Evolutionary conservation across 768 basidiomycete species (phyloP).

Genomic region (Rossbeevera mucosa): DNA sequence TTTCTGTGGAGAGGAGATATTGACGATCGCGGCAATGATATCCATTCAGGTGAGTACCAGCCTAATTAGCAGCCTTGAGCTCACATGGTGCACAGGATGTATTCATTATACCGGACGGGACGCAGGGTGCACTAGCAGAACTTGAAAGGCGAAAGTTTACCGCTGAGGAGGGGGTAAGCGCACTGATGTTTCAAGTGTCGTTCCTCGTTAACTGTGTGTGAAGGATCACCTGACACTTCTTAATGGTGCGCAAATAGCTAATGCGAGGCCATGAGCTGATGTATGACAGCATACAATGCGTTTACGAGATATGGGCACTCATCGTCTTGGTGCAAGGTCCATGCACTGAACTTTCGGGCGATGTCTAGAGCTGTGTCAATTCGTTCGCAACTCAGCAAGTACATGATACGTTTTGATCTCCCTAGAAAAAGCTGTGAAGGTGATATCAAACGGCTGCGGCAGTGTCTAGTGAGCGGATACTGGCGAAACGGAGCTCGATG

Average conservation of each 20-base stretch:
- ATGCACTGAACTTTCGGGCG: constrained; percentile 89
- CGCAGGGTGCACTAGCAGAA: constrained; percentile 81
- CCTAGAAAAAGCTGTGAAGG: constrained; percentile 85
- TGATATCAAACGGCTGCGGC: constrained; percentile 75
- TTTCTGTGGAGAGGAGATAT: constrained; percentile 89
- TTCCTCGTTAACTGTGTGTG: background rate
- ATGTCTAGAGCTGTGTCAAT: constrained; percentile 94
- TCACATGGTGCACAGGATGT: constrained; percentile 54
- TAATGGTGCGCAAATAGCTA: constrained; percentile 55
- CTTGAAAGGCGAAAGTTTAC: constrained; percentile 94
- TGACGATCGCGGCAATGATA: constrained; percentile 95
- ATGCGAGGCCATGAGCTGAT: constrained; percentile 8
- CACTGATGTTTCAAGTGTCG: constrained; percentile 4
- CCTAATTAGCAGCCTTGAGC: background rate
- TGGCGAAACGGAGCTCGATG: constrained; percentile 92
- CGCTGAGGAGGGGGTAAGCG: constrained; percentile 88
- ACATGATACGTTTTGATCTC: constrained; percentile 85
- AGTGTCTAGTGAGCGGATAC: constrained; percentile 88
- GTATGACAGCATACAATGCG: constrained; percentile 79
- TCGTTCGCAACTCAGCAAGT: constrained; percentile 90
- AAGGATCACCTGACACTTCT: constrained; percentile 93
- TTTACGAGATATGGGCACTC: constrained; percentile 81
- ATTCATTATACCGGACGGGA: constrained; percentile 85
- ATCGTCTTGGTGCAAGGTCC: constrained; percentile 88
- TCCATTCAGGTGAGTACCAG: constrained; percentile 67